Base-by-base conservation (phyloP, 495 filamentous ascomycete species). In the Glonium stellatum region DNA sequence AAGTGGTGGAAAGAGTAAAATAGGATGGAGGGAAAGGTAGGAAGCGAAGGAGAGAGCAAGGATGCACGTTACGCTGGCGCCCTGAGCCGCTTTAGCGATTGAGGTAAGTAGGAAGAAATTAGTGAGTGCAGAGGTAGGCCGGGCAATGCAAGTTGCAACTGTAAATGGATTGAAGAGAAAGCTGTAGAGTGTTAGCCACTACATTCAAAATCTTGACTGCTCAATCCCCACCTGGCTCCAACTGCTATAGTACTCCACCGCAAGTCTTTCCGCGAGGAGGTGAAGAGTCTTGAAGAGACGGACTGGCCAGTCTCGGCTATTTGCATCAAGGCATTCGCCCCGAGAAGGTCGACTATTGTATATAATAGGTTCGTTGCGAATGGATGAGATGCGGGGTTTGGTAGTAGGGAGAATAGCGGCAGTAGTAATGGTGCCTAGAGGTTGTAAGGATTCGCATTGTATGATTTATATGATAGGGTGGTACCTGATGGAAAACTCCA, bases 81-180 rank as follows among this genome's bases (percentile, higher is more conserved):
- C 90, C 31, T 76, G 72, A n/a, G 90, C 84, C 22, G 93, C 93
- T 66, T 87, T 89, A 12, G 89, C 84, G 35, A 95, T 80, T 46
- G 91, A 88, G 60, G 87, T 84, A 36, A 97, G 83, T 58, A 96
- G 88, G 55, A 88, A 90, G 61, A 86, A 87, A 21, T 90, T 92
- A 0, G 91, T 95, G 68, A 97, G 95, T 44, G 95, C 87, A 61
- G 83, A 89, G 0, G 92, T 97, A 6, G 93, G 86, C 5, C 93
- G 85, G n/a, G 86, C 93, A 57, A 98, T 79, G 72, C 92, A 97
- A 22, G 90, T 92, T 52, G 90, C 86, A 62, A 97, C 84, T 1
- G 92, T 96, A 70, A 96, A 95, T 1, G 93, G 93, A 73, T 95
- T 97, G 74, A 98, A 92, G 10, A 98, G 80, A 66, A 89, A 95